phyloP scores from a whole-genome alignment of 805 yeast species.

The Sungouiella blattae region DNA sequence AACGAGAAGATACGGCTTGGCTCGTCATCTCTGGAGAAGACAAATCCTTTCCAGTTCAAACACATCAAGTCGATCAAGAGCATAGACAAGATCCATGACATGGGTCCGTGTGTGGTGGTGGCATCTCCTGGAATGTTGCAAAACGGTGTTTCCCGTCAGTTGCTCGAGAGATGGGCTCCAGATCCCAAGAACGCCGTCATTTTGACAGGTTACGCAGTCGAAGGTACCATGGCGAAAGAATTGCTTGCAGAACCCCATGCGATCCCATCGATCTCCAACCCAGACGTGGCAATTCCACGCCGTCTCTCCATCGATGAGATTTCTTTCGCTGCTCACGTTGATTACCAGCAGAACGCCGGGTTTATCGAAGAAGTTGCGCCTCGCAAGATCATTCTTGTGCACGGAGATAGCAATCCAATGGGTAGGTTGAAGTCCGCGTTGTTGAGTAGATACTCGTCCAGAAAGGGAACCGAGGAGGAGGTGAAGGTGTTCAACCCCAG shows the following conservation, averaged over 20 bases:
- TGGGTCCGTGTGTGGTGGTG: constrained; percentile 92
- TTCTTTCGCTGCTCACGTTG: constrained; percentile 99
- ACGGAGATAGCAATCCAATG: constrained; percentile 98
- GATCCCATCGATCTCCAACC: constrained; percentile 79
- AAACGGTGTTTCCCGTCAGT: constrained; percentile 88
- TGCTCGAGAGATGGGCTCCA: constrained; percentile 96
- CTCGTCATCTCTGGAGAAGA: constrained; percentile 34
- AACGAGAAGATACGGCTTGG: constrained; percentile 79
- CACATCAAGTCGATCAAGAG: constrained; percentile 75
- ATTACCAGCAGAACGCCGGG: constrained; percentile 86
- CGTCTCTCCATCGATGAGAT: constrained; percentile 86
- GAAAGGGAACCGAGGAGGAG: constrained; percentile 84
- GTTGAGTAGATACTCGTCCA: constrained; percentile 74
- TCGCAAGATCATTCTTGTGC: constrained; percentile 81
- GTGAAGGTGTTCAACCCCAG: constrained; percentile 89
- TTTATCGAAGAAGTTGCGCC: constrained; percentile 90
- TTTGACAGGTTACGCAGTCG: constrained; percentile 95
- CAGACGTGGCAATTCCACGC: constrained; percentile 82
- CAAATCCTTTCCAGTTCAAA: constrained; percentile 87
- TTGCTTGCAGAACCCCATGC: constrained; percentile 83
- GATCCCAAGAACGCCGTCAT: constrained; percentile 86
- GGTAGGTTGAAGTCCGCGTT: constrained; percentile 93
- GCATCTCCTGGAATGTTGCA: constrained; percentile 99
- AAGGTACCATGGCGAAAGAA: constrained; percentile 95
- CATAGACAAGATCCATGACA: constrained; percentile 82